A percentile compares a stretch with the other conserved stretches of the same genome.
Evolutionary conservation across 2,329 filamentous ascomycete genomes (phyloP).

Genomic region (Colletotrichum cuscutae): DNA sequence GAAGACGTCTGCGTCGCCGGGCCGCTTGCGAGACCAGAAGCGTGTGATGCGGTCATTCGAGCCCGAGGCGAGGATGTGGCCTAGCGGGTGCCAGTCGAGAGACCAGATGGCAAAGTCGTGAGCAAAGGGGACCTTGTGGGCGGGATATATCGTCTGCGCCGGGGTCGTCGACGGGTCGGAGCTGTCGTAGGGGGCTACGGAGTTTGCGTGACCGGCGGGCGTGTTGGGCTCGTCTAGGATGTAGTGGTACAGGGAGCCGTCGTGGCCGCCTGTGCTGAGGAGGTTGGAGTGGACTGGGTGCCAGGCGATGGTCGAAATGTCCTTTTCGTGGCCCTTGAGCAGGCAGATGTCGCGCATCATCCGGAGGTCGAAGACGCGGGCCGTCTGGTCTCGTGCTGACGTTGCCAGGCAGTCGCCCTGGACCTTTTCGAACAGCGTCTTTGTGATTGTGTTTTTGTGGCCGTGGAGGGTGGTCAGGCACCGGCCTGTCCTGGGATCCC

Average conservation of each 20-base stretch:
- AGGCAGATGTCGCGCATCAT: conserved; percentile 99
- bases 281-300: conserved; percentile 92
- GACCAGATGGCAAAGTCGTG: conserved; percentile 98
- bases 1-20: conserved; percentile 85
- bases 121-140: conserved; percentile 86
- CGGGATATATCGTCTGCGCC: conserved; percentile 91
- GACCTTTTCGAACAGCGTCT: conserved; percentile 88
- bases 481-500: conserved; percentile 92
- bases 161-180: conserved; percentile 82
- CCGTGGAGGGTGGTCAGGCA: conserved; percentile 94
- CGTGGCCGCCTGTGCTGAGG: conserved; percentile 88
- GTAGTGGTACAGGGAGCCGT: conserved; percentile 92
- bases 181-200: conserved; percentile 85
- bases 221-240: conserved; percentile 95
- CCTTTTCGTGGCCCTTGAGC: conserved; percentile 94
- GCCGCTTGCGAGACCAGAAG: conserved; percentile 93
- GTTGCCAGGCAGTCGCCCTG: conserved; percentile 89
- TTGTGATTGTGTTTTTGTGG: conserved; percentile 97
- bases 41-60: conserved; percentile 97
- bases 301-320: conserved; percentile 92
- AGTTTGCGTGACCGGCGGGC: conserved; percentile 76
- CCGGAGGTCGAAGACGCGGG: conserved; percentile 91
- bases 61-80: conserved; percentile 93
- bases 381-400: conserved; percentile 91
- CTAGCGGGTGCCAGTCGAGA: conserved; percentile 95